Base-by-base conservation (phyloP, 1,284 basidiomycete genomes). In the Cutaneotrichosporon cyanovorans region DNA sequence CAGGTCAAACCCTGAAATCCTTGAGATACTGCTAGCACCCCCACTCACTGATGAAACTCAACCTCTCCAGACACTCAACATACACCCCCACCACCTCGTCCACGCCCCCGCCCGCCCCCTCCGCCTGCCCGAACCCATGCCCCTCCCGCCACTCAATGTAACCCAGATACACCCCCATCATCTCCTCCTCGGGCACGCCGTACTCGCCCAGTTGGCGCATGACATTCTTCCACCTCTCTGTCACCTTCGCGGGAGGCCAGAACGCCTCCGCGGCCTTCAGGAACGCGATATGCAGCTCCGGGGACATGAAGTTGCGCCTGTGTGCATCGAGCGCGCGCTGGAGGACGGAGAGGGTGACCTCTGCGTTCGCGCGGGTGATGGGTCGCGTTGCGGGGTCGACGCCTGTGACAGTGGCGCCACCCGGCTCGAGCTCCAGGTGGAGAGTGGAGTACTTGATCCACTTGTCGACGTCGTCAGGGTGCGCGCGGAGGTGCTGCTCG, bases 91-190 rank as follows among this genome's bases (percentile, higher is more conserved):
- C 42, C 2, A 72, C 63, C 45, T 64, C 63, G 20, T 70, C 68
- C 4, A 70, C 59, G 1, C 64, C 61, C 2, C 56, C 60, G 6
- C n/a, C 45, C 2, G 35, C 48, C 3, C 37, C 34, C 4, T 47
- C 46, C 10, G 51, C 43, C 39, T 57, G 37, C 15, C 61, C 64
- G 37, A 71, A 59, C 4, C 66, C 65, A 23, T 65, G 55, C 8
- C 66, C 63, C 51, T 71, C 62, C 23, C 62, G 41, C 69, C 69
- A 72, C 5, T 58, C 58, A 39, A 72, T 61, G 48, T 68, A 71
- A 4, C 55, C 65, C 8, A 65, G 50, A 60, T 67, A 72, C 2
- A 65, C 36, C 5, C 43, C 49, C 62, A 66, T 61, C 58, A 62
- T 58, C 8, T 58, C 59, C 34, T 56, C 58, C 28, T 56, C 48